Evolutionary conservation across 2,329 filamentous ascomycete genomes (phyloP).

Genomic region (Epichloe amarillans): DNA sequence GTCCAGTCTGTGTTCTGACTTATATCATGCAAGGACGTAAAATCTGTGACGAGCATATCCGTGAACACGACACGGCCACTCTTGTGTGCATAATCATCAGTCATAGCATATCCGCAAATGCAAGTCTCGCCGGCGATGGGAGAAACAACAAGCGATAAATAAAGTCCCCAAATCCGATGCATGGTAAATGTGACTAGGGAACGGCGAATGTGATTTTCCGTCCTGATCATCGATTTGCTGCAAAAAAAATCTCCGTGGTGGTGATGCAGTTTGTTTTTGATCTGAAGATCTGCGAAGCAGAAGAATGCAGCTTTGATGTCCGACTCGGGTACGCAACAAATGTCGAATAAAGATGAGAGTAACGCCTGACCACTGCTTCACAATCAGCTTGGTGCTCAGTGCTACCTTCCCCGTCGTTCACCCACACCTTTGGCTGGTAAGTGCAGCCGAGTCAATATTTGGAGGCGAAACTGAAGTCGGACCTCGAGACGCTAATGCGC

Average conservation of each 20-base stretch:
- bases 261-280: too few species aligned
- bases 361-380: too few species aligned
- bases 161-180: not conserved
- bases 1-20: conserved; percentile 46
- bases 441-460: not conserved
- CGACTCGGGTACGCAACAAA: too few species aligned
- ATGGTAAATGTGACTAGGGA: not conserved
- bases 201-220: not conserved
- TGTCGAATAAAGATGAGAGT: too few species aligned
- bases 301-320: too few species aligned
- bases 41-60: conserved; percentile 59
- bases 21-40: conserved; percentile 40
- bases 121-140: conserved; percentile 31
- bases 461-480: too few species aligned
- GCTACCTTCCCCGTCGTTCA: not conserved
- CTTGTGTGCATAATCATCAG: conserved; percentile 23
- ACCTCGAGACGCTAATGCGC: too few species aligned
- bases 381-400: not conserved
- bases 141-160: conserved; percentile 9
- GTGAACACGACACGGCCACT: conserved; percentile 42
- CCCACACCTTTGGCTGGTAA: not conserved
- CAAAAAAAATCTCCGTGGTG: too few species aligned
- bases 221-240: not conserved
- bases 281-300: not conserved
- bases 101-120: conserved; percentile 58